Evolutionary conservation across 441 rosid genomes (phyloP), one percentile per base, ranked within the genome.

Genomic region (Breynia disticha): DNA sequence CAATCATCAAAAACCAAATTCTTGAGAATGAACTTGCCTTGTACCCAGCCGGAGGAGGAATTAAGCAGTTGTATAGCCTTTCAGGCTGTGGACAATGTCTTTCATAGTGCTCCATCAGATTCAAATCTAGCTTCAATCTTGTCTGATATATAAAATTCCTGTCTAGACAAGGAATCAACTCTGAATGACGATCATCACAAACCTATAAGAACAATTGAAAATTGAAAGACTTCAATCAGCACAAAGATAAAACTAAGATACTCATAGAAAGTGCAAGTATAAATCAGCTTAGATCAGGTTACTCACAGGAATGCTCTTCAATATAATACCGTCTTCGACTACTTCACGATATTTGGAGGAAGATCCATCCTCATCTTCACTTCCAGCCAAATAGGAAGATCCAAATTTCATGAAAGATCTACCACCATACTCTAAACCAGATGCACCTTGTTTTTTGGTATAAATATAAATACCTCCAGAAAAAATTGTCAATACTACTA

Each of bases 71-170:
- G 65, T 67, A 87, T 52, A 83, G 78, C 70, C 90, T 81, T 73
- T 89, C 98, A 4, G 86, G 84, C 64, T 79, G 80, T 52, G 99
- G 97, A 66, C 99, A 94, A 63, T 94, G 96, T 0, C 99, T 81
- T 71, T 90, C 99, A 47, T 88, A 93, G 73, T 86, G 97, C 76
- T 93, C 96, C 98, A 88, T 93, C 69, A 88, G 11, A 56, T 91
- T 78, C 59, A 89, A 66, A 62, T 93, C 97, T 73, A 93, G 77
- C 89, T 89, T 93, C 77, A 88, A 70, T 70, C 97, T 84, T 86
- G 77, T 71, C 56, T 93, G 97, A 70, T 87, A 89, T 58, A 91
- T 86, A 46, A 80, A 79, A 70, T 91, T 63, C 56, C 96, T 89
- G 72, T 87, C 97, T 59, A 94, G 67, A 69, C 99, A 94, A 52